phyloP scores from a whole-genome alignment of 768 basidiomycete genomes.

The Tulasnella sp. region DNA sequence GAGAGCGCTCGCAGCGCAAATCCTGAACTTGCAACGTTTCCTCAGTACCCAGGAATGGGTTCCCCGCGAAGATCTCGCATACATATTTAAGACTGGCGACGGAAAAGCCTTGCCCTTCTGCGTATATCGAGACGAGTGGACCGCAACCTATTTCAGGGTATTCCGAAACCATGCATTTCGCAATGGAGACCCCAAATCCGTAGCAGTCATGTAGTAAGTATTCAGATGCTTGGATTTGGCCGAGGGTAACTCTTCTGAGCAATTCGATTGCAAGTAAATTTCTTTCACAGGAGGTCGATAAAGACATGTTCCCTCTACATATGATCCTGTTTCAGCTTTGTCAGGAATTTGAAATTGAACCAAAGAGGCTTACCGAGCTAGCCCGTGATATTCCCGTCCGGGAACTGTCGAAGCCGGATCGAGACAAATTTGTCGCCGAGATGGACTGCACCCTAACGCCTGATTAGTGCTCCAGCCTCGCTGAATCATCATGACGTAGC shows the following conservation, averaged over 20 bases:
- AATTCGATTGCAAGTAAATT: background rate
- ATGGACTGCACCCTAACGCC: background rate
- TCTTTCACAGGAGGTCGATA: background rate
- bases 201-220: slow-evolving; percentile 3
- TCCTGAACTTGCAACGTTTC: no score
- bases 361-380: background rate
- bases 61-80: no score
- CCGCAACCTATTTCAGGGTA: background rate
- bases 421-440: background rate
- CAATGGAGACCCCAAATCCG: background rate
- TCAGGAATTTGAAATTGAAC: background rate
- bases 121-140: background rate
- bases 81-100: background rate
- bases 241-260: no score
- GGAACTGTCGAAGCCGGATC: background rate
- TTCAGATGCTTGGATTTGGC: no score
- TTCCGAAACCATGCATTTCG: background rate
- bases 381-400: background rate
- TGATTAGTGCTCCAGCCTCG: background rate
- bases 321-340: background rate
- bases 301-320: background rate
- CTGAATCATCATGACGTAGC: no score
- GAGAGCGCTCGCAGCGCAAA: background rate
- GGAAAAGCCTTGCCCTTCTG: background rate
- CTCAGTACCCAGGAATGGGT: no score